Conservation (phyloP, 306 rosid genomes). For the Acacia acuminata region DNA sequence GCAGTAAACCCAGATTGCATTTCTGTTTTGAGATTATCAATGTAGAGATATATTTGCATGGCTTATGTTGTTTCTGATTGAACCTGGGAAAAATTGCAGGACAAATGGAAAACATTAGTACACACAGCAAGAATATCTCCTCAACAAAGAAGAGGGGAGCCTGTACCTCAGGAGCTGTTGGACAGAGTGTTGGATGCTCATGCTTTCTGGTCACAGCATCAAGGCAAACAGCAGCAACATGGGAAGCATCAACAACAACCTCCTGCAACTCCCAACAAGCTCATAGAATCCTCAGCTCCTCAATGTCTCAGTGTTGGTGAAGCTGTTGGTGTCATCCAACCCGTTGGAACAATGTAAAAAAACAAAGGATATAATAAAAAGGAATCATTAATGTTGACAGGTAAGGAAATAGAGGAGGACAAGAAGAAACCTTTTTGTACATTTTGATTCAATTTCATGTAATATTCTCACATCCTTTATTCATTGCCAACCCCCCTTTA, state of each 20-base stretch:
- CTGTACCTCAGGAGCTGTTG: conserved; percentile 86
- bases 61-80: not conserved
- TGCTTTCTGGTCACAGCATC: conserved; percentile 82
- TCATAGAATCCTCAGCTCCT: conserved; percentile 37
- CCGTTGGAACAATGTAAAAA: conserved; percentile 57
- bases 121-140: conserved; percentile 90
- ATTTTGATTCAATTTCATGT: conserved; percentile 64
- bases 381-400: conserved; percentile 39
- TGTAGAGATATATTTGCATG: not conserved
- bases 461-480: conserved; percentile 58
- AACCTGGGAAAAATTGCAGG: conserved; percentile 43
- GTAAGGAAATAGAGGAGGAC: conserved; percentile 36
- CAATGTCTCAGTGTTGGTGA: conserved; percentile 26
- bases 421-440: conserved; percentile 50
- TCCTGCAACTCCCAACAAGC: conserved; percentile 32
- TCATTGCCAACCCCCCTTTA: conserved; percentile 52
- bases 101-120: conserved; percentile 95
- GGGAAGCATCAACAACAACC: conserved; percentile 23
- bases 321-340: conserved; percentile 30
- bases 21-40: not conserved
- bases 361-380: not conserved
- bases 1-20: not conserved
- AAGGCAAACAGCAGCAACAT: conserved; percentile 62
- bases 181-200: conserved; percentile 87
- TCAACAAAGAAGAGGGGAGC: conserved; percentile 94